A percentile compares a stretch with the other conserved stretches of the same genome.
phyloP scores from a whole-genome alignment of 2,329 filamentous ascomycete genomes.

The Microsporum canis region DNA sequence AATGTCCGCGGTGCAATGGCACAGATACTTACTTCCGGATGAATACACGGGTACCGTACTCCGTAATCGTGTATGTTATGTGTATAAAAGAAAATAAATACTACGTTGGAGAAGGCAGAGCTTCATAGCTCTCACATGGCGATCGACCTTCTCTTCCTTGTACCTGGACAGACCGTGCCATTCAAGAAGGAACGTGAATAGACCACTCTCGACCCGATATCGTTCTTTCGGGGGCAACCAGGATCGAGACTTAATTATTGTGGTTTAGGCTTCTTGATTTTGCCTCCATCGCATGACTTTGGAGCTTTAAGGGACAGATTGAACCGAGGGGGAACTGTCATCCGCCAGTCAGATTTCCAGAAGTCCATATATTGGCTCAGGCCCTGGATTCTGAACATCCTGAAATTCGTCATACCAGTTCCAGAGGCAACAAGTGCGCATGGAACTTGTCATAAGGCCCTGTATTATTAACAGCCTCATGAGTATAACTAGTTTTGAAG shows the following conservation, averaged over 20 bases:
- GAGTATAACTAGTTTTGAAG: background rate
- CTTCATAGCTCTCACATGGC: background rate
- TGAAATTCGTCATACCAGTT: background rate
- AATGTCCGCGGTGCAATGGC: background rate
- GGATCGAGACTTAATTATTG: background rate
- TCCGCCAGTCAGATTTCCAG: slow-evolving; percentile 1
- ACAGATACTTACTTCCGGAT: background rate
- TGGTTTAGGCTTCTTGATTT: background rate
- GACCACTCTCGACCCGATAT: background rate
- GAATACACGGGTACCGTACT: background rate
- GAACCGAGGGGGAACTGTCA: background rate
- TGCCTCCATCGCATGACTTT: background rate
- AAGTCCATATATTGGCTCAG: background rate
- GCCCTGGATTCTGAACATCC: background rate
- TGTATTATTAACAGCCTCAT: background rate
- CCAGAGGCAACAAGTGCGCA: background rate
- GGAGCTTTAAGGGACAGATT: background rate
- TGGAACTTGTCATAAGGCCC: slow-evolving; percentile 1
- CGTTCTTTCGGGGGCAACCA: background rate
- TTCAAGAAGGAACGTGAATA: background rate
- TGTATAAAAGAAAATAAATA: background rate
- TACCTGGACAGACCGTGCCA: background rate
- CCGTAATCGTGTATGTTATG: background rate
- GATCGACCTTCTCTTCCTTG: background rate
- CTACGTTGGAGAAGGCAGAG: background rate